Conservation (phyloP, 2,329 filamentous ascomycete species). For the Chaetomiaceae sp. region DNA sequence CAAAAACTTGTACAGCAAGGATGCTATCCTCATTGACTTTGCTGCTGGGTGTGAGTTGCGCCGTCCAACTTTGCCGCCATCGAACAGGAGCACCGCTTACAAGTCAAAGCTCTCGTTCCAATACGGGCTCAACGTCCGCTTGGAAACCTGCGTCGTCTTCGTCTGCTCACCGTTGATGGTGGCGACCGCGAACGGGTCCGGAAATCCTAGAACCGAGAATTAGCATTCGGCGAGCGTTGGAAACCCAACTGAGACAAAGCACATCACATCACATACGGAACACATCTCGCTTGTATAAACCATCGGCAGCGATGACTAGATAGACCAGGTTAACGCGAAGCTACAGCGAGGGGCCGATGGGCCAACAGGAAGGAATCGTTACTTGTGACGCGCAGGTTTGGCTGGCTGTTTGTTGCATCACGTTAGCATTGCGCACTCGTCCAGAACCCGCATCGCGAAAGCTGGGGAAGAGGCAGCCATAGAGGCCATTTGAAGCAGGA, state of each 20-base stretch:
- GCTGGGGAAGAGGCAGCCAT: not conserved
- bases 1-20: constrained; percentile 95
- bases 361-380: constrained; percentile 36
- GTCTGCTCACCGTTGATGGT: constrained; percentile 98
- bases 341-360: constrained; percentile 9
- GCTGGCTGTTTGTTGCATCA: constrained; percentile 55
- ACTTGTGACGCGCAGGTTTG: constrained; percentile 94
- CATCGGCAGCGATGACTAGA: constrained; percentile 95
- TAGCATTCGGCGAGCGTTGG: not conserved
- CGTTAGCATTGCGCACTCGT: constrained; percentile 24
- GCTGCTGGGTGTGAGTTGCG: constrained; percentile 45
- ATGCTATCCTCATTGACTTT: constrained; percentile 92
- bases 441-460: constrained; percentile 1
- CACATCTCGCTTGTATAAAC: constrained; percentile 97
- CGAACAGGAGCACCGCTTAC: constrained; percentile 50
- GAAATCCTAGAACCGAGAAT: constrained; percentile 66
- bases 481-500: constrained; percentile 31
- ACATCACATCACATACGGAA: constrained; percentile 69
- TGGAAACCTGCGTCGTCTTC: constrained; percentile 94
- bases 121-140: constrained; percentile 97
- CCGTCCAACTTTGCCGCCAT: not conserved
- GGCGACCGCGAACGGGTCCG: constrained; percentile 94
- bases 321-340: constrained; percentile 29
- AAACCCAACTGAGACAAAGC: not conserved
- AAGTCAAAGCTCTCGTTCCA: constrained; percentile 99